phyloP scores from a whole-genome alignment of 805 yeast species.

The Yamadazyma sp. region DNA sequence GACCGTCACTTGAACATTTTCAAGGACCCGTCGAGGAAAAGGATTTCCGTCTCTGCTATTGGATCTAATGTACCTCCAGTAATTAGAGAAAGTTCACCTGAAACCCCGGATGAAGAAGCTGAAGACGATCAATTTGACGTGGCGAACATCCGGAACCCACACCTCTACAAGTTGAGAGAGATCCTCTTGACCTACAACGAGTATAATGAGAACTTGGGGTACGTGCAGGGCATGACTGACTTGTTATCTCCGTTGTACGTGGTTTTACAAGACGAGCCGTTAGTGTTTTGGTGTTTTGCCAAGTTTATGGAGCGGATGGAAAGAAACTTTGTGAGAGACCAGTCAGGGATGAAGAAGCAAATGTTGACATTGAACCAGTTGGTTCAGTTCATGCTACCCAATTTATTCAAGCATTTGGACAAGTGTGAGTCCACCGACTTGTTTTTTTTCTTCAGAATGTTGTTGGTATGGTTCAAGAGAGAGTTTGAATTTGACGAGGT shows the following conservation, averaged over 20 bases:
- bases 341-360: conserved; percentile 89
- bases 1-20: conserved; percentile 77
- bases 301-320: conserved; percentile 94
- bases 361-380: conserved; percentile 80
- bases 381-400: conserved; percentile 88
- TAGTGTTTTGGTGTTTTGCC: conserved; percentile 86
- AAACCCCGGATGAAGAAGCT: conserved; percentile 34
- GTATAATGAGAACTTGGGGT: conserved; percentile 80
- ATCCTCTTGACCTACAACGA: conserved; percentile 85
- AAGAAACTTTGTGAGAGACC: conserved; percentile 86
- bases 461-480: conserved; percentile 92
- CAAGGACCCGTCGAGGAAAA: conserved; percentile 37
- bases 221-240: conserved; percentile 98
- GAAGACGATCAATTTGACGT: conserved; percentile 55
- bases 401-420: conserved; percentile 75
- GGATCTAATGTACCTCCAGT: conserved; percentile 17
- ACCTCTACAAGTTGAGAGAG: conserved; percentile 68
- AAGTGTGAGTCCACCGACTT: conserved; percentile 87
- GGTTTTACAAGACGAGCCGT: conserved; percentile 61
- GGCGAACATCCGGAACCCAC: conserved; percentile 69
- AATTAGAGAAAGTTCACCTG: conserved; percentile 28
- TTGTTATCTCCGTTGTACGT: conserved; percentile 81
- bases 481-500: conserved; percentile 82
- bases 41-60: conserved; percentile 11
- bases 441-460: conserved; percentile 93